Conservation (phyloP, 2,329 filamentous ascomycete species). For the Monosporascus sp. region DNA sequence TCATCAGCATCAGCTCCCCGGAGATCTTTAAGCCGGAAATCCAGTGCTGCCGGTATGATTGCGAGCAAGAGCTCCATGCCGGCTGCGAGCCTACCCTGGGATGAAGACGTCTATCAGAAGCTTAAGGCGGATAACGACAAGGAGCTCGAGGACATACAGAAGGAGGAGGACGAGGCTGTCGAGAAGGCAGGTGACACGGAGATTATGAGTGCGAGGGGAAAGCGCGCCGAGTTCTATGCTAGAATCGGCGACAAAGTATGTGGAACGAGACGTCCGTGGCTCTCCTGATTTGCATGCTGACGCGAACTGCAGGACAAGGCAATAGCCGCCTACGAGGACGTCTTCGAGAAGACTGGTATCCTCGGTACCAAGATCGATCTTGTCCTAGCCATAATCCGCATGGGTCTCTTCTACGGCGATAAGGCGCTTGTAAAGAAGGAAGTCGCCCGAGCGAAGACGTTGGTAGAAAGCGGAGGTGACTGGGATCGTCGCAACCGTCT, state of each 20-base stretch:
- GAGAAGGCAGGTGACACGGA: constrained; percentile 97
- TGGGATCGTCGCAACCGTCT: constrained; percentile 98
- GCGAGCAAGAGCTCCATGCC: constrained; percentile 62
- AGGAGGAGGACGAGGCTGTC: constrained; percentile 87
- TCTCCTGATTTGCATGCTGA: constrained; percentile 10
- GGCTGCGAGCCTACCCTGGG: constrained; percentile 75
- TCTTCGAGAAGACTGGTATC: constrained; percentile 96
- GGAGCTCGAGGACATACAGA: constrained; percentile 71
- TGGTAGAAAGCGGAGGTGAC: constrained; percentile 93
- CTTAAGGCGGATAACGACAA: constrained; percentile 72
- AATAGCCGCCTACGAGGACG: constrained; percentile 82
- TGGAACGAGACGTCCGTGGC: background rate
- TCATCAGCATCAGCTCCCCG: constrained; percentile 39
- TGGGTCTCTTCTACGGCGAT: constrained; percentile 94
- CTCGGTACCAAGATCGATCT: constrained; percentile 96
- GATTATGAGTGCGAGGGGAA: constrained; percentile 85
- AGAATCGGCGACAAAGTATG: constrained; percentile 90
- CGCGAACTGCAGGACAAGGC: constrained; percentile 70
- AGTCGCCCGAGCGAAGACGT: constrained; percentile 78
- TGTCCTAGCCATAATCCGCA: constrained; percentile 90
- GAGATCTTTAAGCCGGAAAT: constrained; percentile 61
- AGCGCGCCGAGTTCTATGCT: constrained; percentile 94
- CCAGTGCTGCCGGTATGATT: constrained; percentile 68
- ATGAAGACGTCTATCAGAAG: constrained; percentile 78
- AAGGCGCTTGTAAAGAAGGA: constrained; percentile 89